phyloP scores from a whole-genome alignment of 140 eudicot genomes.

The Ambrosia hybrid region DNA sequence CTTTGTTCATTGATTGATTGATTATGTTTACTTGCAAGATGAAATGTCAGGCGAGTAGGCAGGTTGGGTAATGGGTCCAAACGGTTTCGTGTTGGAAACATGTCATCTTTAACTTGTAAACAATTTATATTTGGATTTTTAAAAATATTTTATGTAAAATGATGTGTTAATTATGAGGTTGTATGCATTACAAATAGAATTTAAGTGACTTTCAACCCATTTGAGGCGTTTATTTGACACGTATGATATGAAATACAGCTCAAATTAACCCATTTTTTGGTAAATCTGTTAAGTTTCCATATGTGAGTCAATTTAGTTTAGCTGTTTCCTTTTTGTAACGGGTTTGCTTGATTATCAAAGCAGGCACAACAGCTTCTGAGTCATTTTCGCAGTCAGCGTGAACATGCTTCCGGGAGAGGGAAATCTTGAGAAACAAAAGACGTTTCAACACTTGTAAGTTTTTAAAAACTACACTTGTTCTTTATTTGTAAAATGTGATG shows the following conservation, averaged over 20 bases:
- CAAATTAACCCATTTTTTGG: neutral
- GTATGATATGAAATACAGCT: no score
- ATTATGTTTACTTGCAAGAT: neutral
- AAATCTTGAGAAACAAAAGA: slow-evolving; percentile 44
- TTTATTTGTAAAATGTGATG: neutral
- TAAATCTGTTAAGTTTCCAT: neutral
- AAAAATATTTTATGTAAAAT: neutral
- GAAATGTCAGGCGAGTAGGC: neutral
- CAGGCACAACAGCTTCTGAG: slow-evolving; percentile 97
- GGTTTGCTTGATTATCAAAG: slow-evolving; percentile 19
- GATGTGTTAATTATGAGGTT: neutral
- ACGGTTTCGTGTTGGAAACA: neutral
- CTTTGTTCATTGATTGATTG: neutral
- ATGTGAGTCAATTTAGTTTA: neutral
- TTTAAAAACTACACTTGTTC: neutral
- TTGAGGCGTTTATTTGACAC: neutral
- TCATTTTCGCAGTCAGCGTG: slow-evolving; percentile 91
- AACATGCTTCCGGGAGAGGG: slow-evolving; percentile 62
- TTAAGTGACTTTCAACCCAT: neutral
- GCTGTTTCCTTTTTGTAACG: slow-evolving; percentile 7
- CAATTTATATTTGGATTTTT: neutral
- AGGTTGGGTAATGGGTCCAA: neutral
- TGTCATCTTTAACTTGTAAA: neutral
- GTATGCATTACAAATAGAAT: neutral
- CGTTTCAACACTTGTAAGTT: slow-evolving; percentile 22